A percentile compares a stretch with the other conserved stretches of the same genome.
phyloP scores from a whole-genome alignment of 2,329 filamentous ascomycete species.

The Sclerotinia nivalis region DNA sequence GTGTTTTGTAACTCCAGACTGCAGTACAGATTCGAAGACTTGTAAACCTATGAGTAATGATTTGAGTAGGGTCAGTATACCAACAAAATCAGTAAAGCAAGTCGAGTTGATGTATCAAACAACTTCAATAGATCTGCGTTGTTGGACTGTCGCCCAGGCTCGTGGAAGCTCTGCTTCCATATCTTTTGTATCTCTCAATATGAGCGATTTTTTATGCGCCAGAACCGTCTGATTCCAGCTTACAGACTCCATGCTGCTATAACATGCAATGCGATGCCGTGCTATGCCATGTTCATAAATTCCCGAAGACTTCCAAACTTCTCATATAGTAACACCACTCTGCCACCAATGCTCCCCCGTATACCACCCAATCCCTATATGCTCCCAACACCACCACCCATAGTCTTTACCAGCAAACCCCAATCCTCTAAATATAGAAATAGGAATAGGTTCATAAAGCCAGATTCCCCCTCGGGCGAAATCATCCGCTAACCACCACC shows the following conservation, averaged over 20 bases:
- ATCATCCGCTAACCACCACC: constrained; percentile 70
- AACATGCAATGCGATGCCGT: background rate
- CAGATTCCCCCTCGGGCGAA: constrained; percentile 73
- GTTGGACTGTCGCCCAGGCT: background rate
- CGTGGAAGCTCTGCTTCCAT: too few relatives aligned
- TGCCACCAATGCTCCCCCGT: constrained; percentile 64
- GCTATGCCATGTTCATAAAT: background rate
- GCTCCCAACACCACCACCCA: constrained; percentile 67
- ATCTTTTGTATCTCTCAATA: background rate
- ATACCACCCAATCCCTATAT: constrained; percentile 55
- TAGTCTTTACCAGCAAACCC: constrained; percentile 63
- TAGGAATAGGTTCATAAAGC: constrained; percentile 78
- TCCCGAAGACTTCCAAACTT: background rate
- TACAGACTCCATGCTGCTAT: background rate
- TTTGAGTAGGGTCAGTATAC: background rate
- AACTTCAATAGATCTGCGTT: background rate
- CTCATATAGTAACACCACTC: constrained; percentile 20
- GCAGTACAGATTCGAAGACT: background rate
- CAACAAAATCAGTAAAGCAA: too few relatives aligned
- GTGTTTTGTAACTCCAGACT: background rate
- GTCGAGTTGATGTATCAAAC: background rate
- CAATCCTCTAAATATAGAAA: constrained; percentile 68
- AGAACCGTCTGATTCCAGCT: background rate
- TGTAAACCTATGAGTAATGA: background rate
- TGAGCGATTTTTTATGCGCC: background rate